Evolutionary conservation across 129 eudicot genomes (phyloP), one percentile per base, ranked within the genome.

Genomic region (Flaveria brownii): DNA sequence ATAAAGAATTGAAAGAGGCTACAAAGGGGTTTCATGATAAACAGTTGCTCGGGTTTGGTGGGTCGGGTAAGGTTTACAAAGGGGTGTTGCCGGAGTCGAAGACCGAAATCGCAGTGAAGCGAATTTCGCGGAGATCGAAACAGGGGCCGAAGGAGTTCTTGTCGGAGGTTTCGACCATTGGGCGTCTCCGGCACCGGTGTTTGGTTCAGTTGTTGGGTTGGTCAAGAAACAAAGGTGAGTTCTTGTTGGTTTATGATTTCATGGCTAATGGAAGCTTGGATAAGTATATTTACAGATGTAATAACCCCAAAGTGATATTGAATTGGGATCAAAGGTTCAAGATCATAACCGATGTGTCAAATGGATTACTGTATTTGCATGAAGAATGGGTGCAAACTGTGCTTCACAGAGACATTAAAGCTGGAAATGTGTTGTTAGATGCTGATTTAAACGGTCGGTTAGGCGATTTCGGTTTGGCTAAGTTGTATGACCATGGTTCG

Each of bases 381-480:
- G 89, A 89, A 81, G 89, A 39, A n/a, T 89, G 87, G 84, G 91
- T 84, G 14, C 80, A 89, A 72, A 82, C 83, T 2, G 89, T 89
- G 33, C 74, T 89, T 4, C 91, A 89, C n/a, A 82, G 91, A 68
- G 91, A 89, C 33, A 25, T 89, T 5, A 89, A 89, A 70, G 88
- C 86, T 6, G 85, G 83, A 51, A 86, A 89, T 63, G 83, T 89
- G 6, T 60, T 86, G 33, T 50, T 89, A 18, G 95, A 89, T 67
- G 75, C 75, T 0, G 86, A 89, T 5, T 25, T 82, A 7, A 82
- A 80, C 2, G 95, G 81, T 28, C 73, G 84, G 52, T 76, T 89
- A 49, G 95, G 95, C 0, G 91, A 89, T 47, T 89, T 89, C 49
- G 95, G 89, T 43, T 69, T 89, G n/a, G 95, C 95, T 10, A 89